These are phyloP conservation scores for Mrakia frigida DNA, from an alignment of 768 basidiomycete species.

Conservation along the genomic window DNA sequence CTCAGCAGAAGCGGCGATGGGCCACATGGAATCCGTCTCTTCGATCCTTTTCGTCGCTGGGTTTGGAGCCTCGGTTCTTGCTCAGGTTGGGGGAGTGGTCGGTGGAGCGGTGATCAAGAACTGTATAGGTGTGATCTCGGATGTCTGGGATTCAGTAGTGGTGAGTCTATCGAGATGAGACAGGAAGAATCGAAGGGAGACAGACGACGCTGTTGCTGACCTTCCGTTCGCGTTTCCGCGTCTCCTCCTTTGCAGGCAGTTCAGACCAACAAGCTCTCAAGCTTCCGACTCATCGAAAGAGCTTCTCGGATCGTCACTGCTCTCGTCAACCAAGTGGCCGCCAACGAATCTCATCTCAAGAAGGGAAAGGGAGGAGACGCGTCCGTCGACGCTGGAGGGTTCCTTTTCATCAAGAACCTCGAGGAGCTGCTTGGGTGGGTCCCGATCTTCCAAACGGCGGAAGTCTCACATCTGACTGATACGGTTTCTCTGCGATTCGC, in stretches of 20 bases:
- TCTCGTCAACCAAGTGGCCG: conserved; percentile 34
- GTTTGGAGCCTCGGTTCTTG: neutral
- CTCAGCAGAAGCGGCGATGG: neutral
- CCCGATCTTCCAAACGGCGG: no score
- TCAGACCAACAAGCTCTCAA: conserved; percentile 15
- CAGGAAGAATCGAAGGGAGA: neutral
- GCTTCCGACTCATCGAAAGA: conserved; percentile 35
- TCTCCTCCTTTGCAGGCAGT: neutral
- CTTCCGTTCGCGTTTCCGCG: neutral
- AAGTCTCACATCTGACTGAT: no score
- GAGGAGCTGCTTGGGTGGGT: conserved; percentile 17
- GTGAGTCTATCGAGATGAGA: neutral
- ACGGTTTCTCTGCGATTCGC: no score
- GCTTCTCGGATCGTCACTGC: conserved; percentile 36
- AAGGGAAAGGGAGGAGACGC: conserved; percentile 31
- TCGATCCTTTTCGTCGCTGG: neutral
- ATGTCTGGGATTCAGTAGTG: conserved; percentile 4
- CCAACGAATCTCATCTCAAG: conserved; percentile 34
- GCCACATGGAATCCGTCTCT: neutral
- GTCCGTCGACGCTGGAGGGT: neutral
- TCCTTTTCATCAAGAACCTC: neutral
- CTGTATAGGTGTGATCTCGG: neutral
- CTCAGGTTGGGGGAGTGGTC: neutral
- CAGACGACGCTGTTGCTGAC: neutral
- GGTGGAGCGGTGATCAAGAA: neutral